Percentiles rank a stretch among this genome's conserved stretches.
These are phyloP conservation scores for Phytophthora meadii DNA, from an alignment of 352 stramenopile species.

Conservation along the genomic window DNA sequence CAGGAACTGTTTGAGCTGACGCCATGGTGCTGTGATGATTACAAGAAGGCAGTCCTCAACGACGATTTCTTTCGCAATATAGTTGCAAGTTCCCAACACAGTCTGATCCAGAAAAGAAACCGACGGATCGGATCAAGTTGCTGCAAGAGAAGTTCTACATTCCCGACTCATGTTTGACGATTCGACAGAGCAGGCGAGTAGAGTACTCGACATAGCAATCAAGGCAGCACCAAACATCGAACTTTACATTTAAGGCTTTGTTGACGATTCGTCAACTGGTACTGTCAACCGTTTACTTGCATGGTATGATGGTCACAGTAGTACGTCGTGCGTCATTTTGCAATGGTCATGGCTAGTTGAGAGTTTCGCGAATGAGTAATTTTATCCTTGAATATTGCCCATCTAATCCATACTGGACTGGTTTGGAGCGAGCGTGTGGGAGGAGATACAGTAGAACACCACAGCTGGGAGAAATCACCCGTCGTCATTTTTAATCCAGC, in stretches of 20 bases:
- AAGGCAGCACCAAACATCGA: not conserved
- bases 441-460: no score
- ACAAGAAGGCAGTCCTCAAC: no score
- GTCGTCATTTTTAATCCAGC: not conserved
- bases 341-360: no score
- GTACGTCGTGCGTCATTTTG: no score
- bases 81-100: no score
- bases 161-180: not conserved
- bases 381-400: not conserved
- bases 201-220: not conserved
- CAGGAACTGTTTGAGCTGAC: no score
- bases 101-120: not conserved
- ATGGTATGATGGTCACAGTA: no score
- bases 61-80: no score
- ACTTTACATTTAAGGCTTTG: not conserved
- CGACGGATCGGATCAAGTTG: not conserved
- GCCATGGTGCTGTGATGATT: no score
- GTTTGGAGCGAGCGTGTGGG: not conserved
- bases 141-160: conserved; percentile 1
- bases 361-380: no score
- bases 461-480: not conserved
- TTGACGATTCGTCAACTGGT: not conserved
- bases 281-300: no score
- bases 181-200: not conserved
- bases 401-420: conserved; percentile 1